Percentiles rank a stretch among this genome's conserved stretches.
These are phyloP conservation scores for Centella asiatica DNA, from an alignment of 129 eudicot genomes.

Conservation along the genomic window DNA sequence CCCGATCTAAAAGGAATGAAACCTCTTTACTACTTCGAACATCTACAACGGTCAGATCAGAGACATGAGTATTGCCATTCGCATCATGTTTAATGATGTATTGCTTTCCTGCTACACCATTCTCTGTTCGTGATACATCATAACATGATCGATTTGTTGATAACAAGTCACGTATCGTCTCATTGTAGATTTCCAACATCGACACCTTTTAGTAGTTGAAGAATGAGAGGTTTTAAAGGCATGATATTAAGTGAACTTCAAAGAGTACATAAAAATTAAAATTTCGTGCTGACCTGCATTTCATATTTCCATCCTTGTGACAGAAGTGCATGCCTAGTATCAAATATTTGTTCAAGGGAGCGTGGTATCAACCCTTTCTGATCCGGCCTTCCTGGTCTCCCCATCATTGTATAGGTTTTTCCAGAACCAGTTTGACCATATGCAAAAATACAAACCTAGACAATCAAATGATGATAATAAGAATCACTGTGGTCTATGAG, in stretches of 20 bases:
- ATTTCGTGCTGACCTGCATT: slow-evolving; percentile 62
- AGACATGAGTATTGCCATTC: slow-evolving; percentile 72
- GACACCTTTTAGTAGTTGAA: slow-evolving; percentile 59
- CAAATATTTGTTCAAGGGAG: slow-evolving; percentile 82
- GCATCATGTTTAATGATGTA: slow-evolving; percentile 86
- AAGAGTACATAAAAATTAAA: neutral
- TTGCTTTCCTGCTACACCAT: slow-evolving; percentile 47
- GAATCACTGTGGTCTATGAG: too few relatives aligned
- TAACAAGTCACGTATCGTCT: slow-evolving; percentile 83
- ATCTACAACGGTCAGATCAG: slow-evolving; percentile 86
- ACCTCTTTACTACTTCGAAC: slow-evolving; percentile 88
- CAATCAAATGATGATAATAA: too few relatives aligned
- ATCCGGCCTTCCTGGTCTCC: slow-evolving; percentile 60
- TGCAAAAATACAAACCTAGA: slow-evolving; percentile 94
- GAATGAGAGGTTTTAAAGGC: neutral
- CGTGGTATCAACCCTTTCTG: slow-evolving; percentile 92
- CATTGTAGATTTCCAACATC: slow-evolving; percentile 94
- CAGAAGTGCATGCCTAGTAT: slow-evolving; percentile 65
- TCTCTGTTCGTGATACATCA: slow-evolving; percentile 37
- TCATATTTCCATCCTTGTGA: slow-evolving; percentile 95
- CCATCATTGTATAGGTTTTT: slow-evolving; percentile 98
- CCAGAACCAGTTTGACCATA: slow-evolving; percentile 99
- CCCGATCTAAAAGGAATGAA: slow-evolving; percentile 76
- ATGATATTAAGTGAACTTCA: too few relatives aligned
- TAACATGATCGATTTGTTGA: slow-evolving; percentile 46